Percentiles rank a stretch among this genome's conserved stretches.
These are phyloP conservation scores for Coemansia sp. DNA, from an alignment of 192 early-diverging fungal genomes.

Conservation along the genomic window DNA sequence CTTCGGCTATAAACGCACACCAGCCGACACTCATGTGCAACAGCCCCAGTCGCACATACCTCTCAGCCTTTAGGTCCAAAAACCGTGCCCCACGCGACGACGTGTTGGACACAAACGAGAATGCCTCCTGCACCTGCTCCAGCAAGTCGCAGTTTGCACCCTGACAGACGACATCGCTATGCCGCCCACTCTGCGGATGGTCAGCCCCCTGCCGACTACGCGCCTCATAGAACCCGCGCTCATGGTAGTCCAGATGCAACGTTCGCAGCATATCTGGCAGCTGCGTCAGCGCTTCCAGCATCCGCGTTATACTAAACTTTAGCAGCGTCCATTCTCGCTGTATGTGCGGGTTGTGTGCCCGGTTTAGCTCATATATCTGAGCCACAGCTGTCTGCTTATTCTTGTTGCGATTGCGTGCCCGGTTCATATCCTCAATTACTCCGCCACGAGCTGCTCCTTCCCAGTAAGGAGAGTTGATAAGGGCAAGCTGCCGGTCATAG, in stretches of 20 bases:
- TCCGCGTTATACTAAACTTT: constrained; percentile 36
- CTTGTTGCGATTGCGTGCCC: not conserved
- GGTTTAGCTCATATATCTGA: constrained; percentile 31
- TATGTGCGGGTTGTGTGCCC: constrained; percentile 42
- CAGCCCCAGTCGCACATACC: constrained; percentile 64
- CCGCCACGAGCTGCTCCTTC: constrained; percentile 12
- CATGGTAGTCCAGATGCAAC: constrained; percentile 42
- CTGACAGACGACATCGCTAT: constrained; percentile 9
- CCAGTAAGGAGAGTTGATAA: constrained; percentile 22
- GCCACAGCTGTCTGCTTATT: constrained; percentile 11
- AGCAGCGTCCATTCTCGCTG: constrained; percentile 44
- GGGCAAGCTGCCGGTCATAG: constrained; percentile 22
- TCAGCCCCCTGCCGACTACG: not conserved
- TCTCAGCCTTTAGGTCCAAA: constrained; percentile 58
- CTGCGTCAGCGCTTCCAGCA: constrained; percentile 50
- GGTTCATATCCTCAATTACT: constrained; percentile 5
- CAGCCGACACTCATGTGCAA: constrained; percentile 78
- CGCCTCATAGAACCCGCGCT: constrained; percentile 23
- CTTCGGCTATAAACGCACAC: constrained; percentile 82
- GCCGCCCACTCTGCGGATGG: not conserved
- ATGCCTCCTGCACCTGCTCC: constrained; percentile 47
- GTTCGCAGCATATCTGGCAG: constrained; percentile 49
- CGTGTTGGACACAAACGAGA: constrained; percentile 56
- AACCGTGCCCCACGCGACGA: constrained; percentile 60
- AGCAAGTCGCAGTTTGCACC: constrained; percentile 40